These are phyloP conservation scores for Helotiales sp. DNA, from an alignment of 2,329 filamentous ascomycete species.

Conservation along the genomic window DNA sequence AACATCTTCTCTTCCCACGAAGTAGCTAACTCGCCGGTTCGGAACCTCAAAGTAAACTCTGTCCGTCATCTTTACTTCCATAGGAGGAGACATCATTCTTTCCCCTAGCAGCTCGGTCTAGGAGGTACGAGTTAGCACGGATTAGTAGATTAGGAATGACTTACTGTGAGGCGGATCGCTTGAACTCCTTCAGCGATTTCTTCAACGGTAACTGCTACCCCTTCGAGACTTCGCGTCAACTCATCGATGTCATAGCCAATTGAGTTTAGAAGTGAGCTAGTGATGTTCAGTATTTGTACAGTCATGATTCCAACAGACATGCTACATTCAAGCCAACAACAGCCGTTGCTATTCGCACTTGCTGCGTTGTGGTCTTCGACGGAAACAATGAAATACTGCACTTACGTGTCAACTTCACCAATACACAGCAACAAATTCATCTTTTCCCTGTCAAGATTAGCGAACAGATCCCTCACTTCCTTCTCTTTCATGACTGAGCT, in stretches of 20 bases:
- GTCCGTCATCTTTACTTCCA: neutral
- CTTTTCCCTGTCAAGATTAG: neutral
- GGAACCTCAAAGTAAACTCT: slow-evolving; percentile 19
- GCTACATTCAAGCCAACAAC: no score
- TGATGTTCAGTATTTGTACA: neutral
- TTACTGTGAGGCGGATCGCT: neutral
- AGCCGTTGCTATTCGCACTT: no score
- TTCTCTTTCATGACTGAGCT: neutral
- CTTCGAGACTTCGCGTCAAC: neutral
- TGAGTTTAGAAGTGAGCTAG: neutral
- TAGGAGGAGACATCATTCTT: neutral
- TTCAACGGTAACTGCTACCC: neutral
- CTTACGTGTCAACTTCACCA: neutral
- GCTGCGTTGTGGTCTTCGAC: no score
- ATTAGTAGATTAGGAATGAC: neutral
- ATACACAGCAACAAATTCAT: neutral
- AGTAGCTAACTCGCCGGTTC: slow-evolving; percentile 20
- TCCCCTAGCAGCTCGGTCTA: neutral
- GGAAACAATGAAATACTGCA: no score
- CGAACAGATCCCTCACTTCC: slow-evolving; percentile 6
- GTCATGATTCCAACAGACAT: neutral
- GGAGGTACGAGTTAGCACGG: neutral
- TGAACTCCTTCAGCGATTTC: neutral
- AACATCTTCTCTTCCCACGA: slow-evolving; percentile 31
- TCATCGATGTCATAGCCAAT: neutral